Evolutionary conservation across 495 filamentous ascomycete genomes (phyloP), one percentile per base, ranked within the genome.

Genomic region (Clohesyomyces aquaticus): DNA sequence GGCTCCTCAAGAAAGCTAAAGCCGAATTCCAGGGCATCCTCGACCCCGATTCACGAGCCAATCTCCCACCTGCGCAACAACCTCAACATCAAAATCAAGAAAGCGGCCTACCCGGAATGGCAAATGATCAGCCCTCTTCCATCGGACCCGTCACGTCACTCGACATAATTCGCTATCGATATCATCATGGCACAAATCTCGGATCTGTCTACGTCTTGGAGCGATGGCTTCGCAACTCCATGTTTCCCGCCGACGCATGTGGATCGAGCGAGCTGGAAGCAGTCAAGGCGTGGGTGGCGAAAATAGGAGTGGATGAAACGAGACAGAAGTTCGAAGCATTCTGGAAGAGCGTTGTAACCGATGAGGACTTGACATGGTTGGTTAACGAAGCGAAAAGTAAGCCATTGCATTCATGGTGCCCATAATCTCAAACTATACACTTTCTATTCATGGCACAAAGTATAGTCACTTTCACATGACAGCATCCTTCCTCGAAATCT

Each of bases 141-240:
- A 71, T 78, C 28, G 51, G 58, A 35, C 61, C 75, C 8, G 77
- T 81, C 12, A 76, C 75, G 22, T 48, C 69, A 4, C 56, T 68
- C 42, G 81, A 85, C 62, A 71, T 82, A 38, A 70, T 79, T 27
- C 74, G 80, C 14, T 84, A 83, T 68, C 79, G 83, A 52, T 82
- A 79, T 67, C 81, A 84, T 59, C 79, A 85, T 69, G 83, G 82
- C 18, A 75, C 76, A 3, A 86, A 85, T 59, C 71, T 86, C 18
- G 83, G 84, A 38, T 77, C 78, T 22, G 75, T 83, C 54, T 87
- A 82, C 71, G 74, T 84, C 18, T 76, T 85, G 6, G 83, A 85
- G 68, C 73, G 78, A 70, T 85, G 81, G 82, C 73, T 85, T 2
- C 71, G 66, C 27, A 63, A 62, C 1, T 72, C 65, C 53, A 79